Base-by-base conservation (phyloP, 768 basidiomycete species). In the Amanita brunnescens region DNA sequence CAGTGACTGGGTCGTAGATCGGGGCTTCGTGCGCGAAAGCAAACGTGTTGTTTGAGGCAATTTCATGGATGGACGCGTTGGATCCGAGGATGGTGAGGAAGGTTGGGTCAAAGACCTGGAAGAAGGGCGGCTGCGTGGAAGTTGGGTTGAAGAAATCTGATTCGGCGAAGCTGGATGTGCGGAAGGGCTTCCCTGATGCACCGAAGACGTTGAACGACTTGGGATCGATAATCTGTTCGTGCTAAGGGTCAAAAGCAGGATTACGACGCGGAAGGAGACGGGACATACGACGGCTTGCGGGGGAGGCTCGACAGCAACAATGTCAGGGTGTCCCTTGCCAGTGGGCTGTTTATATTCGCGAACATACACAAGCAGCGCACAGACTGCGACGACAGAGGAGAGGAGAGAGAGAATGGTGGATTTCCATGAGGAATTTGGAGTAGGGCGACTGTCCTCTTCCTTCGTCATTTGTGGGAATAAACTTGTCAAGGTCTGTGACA, bases 21-120 rank as follows among this genome's bases (percentile, higher is more conserved):
- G 85, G 85, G 2, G 85, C 88, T 65, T 91, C 89, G 60, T 91
- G 87, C 14, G 86, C 87, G 55, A 87, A 80, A 2, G 82, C 82
- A 62, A 81, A 83, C 3, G 73, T 77, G 2, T 75, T 73, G 52
- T 80, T 78, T 6, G 76, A 74, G 0, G 80, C 79, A 42, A 91
- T 76, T 53, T 77, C 62, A 3, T 75, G 73, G 44, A 90, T 74
- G 0, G 75, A 74, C 5, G 87, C 79, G 21, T 68, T 65, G 3
- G 63, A 55, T 1, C 86, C 87, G 1, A 87, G 73, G 50, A 88
- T 68, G 6, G 62, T 51, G 39, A 83, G 66, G 64, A 90, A 88
- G n/a, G 64, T 58, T n/a, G 49, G 43, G 54, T 76, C 65, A 51
- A 75, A 74, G 49, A 76, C 65, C 55, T 75, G 72, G 65, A 88